These are phyloP conservation scores for Kwoniella shandongensis DNA, from an alignment of 768 basidiomycete species.

Conservation along the genomic window DNA sequence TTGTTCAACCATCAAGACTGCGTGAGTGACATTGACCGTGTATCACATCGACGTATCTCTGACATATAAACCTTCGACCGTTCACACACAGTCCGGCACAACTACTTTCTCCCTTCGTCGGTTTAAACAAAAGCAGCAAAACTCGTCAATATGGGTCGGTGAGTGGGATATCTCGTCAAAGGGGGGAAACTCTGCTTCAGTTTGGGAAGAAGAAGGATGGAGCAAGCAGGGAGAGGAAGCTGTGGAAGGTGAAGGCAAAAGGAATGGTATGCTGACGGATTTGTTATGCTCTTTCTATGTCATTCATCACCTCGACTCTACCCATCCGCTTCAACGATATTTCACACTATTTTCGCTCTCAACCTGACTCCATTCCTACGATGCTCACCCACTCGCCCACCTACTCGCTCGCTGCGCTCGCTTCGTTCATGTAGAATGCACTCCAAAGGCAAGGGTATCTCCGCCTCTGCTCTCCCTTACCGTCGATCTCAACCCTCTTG, in stretches of 20 bases:
- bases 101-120: constrained; percentile 20
- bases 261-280: too few relatives aligned
- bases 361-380: not conserved
- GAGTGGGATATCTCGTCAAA: constrained; percentile 23
- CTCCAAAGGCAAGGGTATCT: constrained; percentile 99
- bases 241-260: not conserved
- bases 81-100: constrained; percentile 11
- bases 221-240: not conserved
- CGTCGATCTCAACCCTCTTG: constrained; percentile 89
- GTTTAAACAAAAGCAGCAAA: constrained; percentile 17
- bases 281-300: too few relatives aligned
- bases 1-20: constrained; percentile 27
- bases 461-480: constrained; percentile 97
- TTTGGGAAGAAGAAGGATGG: not conserved
- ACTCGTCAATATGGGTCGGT: constrained; percentile 52
- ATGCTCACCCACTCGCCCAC: not conserved
- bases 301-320: too few relatives aligned
- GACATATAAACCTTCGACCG: not conserved
- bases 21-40: constrained; percentile 10
- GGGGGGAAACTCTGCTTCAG: not conserved
- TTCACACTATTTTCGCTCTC: too few relatives aligned
- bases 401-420: not conserved
- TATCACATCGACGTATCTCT: not conserved
- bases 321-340: too few relatives aligned
- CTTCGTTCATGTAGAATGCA: constrained; percentile 72